Conservation (phyloP, 148 eudicot species). For the Beta vulgaris region DNA sequence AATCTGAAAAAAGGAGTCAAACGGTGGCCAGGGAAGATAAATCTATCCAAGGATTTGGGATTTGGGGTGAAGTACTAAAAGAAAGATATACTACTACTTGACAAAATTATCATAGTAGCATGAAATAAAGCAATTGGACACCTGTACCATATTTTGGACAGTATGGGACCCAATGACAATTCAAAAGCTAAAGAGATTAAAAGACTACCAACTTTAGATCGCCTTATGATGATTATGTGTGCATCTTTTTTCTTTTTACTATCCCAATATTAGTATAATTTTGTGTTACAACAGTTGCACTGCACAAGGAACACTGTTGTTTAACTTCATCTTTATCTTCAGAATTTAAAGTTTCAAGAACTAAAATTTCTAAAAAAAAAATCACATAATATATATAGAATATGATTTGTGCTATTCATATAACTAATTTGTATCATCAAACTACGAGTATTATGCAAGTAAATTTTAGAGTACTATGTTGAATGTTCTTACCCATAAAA, state of each 20-base stretch:
- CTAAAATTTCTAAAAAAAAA: background rate
- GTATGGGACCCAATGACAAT: constrained; percentile 1
- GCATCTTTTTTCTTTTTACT: too few species aligned
- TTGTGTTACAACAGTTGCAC: too few species aligned
- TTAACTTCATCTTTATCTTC: too few species aligned
- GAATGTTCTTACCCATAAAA: constrained; percentile 57
- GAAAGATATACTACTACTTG: constrained; percentile 2
- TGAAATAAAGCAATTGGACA: constrained; percentile 15
- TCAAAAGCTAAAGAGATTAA: constrained; percentile 6
- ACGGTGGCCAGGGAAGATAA: background rate
- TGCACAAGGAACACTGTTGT: too few species aligned
- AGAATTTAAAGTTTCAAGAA: too few species aligned
- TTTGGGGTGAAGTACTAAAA: background rate
- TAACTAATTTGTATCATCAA: too few species aligned
- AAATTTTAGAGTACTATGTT: background rate
- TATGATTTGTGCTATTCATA: too few species aligned
- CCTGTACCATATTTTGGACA: constrained; percentile 22
- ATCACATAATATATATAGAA: too few species aligned
- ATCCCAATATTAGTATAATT: too few species aligned
- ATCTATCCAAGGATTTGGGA: background rate
- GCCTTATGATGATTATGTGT: background rate
- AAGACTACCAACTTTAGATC: constrained; percentile 25
- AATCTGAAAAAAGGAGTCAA: background rate
- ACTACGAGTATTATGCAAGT: too few species aligned
- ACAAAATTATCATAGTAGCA: background rate